Conservation (phyloP, 768 basidiomycete genomes). For the Mycena belliarum region DNA sequence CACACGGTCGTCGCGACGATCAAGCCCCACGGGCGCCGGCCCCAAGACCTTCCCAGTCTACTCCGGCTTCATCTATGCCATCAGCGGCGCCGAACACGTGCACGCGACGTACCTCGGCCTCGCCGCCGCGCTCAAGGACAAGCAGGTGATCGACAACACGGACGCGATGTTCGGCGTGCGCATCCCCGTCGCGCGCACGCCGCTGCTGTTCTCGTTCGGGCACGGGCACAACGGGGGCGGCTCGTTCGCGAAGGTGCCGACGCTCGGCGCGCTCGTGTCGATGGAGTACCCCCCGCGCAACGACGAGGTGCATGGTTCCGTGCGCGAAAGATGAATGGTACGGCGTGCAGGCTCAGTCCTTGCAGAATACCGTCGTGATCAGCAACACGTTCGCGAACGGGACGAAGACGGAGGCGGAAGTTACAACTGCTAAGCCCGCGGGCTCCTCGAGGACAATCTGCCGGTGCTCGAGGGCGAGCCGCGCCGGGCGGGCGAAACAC, state of each 20-base stretch:
- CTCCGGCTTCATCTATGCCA: constrained; percentile 41
- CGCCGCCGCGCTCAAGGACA: constrained; percentile 42
- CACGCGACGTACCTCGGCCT: constrained; percentile 38
- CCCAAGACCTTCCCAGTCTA: constrained; percentile 45
- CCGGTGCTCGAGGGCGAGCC: too few relatives aligned
- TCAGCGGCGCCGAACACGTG: constrained; percentile 30
- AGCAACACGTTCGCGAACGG: constrained; percentile 45
- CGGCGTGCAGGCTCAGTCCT: too few relatives aligned
- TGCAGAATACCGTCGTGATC: constrained; percentile 29
- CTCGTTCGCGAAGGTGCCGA: constrained; percentile 34
- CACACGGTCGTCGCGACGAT: constrained; percentile 45
- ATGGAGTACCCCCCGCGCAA: constrained; percentile 12
- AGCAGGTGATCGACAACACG: constrained; percentile 54
- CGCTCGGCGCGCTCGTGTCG: constrained; percentile 11
- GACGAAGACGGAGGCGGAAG: too few relatives aligned
- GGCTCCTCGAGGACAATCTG: too few relatives aligned
- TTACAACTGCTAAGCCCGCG: too few relatives aligned
- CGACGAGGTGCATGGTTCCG: constrained; percentile 5
- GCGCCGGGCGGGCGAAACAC: too few relatives aligned
- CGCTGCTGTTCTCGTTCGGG: constrained; percentile 41
- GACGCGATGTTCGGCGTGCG: constrained; percentile 45
- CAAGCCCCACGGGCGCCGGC: constrained; percentile 42
- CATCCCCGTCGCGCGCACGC: constrained; percentile 38
- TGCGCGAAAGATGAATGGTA: neutral
- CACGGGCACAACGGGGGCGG: constrained; percentile 33